Evolutionary conservation across 2,329 filamentous ascomycete genomes (phyloP).

Genomic region (Ophiostoma angusticollis): DNA sequence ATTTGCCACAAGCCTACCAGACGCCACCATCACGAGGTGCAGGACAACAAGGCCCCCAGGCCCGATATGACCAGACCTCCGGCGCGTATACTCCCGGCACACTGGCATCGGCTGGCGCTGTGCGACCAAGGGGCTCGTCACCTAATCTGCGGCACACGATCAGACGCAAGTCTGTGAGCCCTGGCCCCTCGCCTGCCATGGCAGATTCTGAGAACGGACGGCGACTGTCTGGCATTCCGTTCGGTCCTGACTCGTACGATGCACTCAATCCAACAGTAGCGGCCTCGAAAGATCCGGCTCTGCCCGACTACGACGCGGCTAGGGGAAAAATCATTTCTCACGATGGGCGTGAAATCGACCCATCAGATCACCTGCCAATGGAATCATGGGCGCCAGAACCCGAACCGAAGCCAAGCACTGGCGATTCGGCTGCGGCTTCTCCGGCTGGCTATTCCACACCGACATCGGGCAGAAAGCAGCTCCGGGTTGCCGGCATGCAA

Average conservation of each 20-base stretch:
- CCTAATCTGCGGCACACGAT: conserved; percentile 38
- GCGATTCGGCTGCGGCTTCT: conserved; percentile 17
- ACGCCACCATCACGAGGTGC: conserved; percentile 7
- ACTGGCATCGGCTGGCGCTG: conserved; percentile 16
- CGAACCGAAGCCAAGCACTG: conserved; percentile 42
- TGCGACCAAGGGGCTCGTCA: conserved; percentile 30
- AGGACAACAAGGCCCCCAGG: neutral
- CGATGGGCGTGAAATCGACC: conserved; percentile 65
- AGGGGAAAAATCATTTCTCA: conserved; percentile 62
- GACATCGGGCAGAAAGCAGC: conserved; percentile 35
- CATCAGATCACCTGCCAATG: conserved; percentile 67
- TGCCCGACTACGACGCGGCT: conserved; percentile 35
- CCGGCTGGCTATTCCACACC: conserved; percentile 34
- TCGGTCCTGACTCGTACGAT: conserved; percentile 65
- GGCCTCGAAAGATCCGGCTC: conserved; percentile 21
- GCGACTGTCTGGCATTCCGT: conserved; percentile 50
- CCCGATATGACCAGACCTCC: conserved; percentile 25
- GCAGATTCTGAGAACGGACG: conserved; percentile 24
- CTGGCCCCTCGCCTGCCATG: conserved; percentile 46
- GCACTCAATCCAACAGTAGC: conserved; percentile 49
- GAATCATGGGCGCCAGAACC: conserved; percentile 69
- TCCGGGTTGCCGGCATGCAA: conserved; percentile 37
- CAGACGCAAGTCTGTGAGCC: conserved; percentile 62
- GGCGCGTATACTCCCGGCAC: conserved; percentile 27
- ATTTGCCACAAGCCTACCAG: conserved; percentile 22